phyloP scores from a whole-genome alignment of 495 filamentous ascomycete genomes.

The Collariella sp. region DNA sequence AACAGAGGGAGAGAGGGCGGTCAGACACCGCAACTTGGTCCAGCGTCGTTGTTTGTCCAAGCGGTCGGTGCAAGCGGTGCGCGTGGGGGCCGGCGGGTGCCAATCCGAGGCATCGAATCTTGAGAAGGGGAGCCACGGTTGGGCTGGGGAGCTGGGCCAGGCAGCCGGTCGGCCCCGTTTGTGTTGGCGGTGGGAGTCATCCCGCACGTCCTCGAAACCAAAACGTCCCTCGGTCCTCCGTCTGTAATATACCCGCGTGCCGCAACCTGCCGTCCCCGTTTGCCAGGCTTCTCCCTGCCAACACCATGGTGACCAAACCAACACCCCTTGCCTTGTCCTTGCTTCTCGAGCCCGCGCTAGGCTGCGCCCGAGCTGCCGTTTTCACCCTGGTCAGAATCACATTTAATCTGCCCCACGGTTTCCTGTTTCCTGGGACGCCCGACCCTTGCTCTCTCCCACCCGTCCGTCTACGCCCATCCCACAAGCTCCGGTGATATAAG shows the following conservation, averaged over 20 bases:
- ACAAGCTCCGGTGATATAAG: slow-evolving; percentile 10
- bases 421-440: slow-evolving; percentile 24
- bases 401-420: slow-evolving; percentile 28
- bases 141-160: slow-evolving; percentile 7
- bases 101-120: slow-evolving; percentile 18
- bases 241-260: background rate
- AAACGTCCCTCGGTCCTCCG: background rate
- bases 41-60: slow-evolving; percentile 13
- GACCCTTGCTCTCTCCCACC: slow-evolving; percentile 11
- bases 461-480: background rate
- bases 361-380: background rate
- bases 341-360: slow-evolving; percentile 7
- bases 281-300: slow-evolving; percentile 6
- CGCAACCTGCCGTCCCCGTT: slow-evolving; percentile 8
- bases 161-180: background rate
- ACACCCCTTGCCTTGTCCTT: slow-evolving; percentile 6
- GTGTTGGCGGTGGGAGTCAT: background rate
- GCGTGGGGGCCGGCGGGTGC: slow-evolving; percentile 19
- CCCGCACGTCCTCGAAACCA: background rate
- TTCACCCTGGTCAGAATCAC: background rate
- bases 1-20: slow-evolving; percentile 16
- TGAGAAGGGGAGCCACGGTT: slow-evolving; percentile 6
- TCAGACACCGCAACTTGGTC: slow-evolving; percentile 28
- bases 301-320: no score
- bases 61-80: slow-evolving; percentile 3